A percentile compares a stretch with the other conserved stretches of the same genome.
Evolutionary conservation across 1,284 basidiomycete genomes (phyloP).

Genomic region (Flammula alnicola): DNA sequence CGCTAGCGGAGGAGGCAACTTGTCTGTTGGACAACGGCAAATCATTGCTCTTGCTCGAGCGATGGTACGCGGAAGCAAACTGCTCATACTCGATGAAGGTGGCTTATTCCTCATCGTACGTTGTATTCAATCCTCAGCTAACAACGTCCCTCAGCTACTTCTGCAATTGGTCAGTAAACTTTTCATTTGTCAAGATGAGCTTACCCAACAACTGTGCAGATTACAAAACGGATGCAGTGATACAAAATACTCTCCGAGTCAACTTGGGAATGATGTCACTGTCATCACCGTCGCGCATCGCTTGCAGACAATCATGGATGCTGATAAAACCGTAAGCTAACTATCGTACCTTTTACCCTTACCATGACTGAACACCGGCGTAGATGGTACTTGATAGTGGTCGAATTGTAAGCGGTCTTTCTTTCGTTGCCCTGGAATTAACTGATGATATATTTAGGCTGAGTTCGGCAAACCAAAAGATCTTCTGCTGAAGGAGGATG

Average conservation of each 20-base stretch:
- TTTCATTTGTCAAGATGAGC: constrained; percentile 5
- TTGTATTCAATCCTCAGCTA: background rate
- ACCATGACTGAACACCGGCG: constrained; percentile 1
- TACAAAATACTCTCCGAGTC: constrained; percentile 61
- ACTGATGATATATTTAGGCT: constrained; percentile 35
- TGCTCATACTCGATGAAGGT: constrained; percentile 66
- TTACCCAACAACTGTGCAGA: constrained; percentile 44
- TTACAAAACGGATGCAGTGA: constrained; percentile 62
- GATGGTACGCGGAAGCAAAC: constrained; percentile 59
- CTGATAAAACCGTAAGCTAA: constrained; percentile 50
- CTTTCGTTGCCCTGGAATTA: constrained; percentile 23
- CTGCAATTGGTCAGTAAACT: constrained; percentile 48
- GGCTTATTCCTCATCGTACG: constrained; percentile 9
- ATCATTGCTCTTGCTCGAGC: constrained; percentile 64
- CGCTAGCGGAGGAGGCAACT: constrained; percentile 62
- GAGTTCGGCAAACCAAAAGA: constrained; percentile 63
- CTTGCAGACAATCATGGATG: constrained; percentile 74
- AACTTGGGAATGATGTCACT: constrained; percentile 58
- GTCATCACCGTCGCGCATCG: constrained; percentile 72
- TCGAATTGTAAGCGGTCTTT: constrained; percentile 37
- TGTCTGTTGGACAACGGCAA: constrained; percentile 76
- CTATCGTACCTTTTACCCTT: background rate
- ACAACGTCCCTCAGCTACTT: constrained; percentile 43
- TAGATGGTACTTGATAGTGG: constrained; percentile 45
- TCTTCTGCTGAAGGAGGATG: constrained; percentile 56